These are phyloP conservation scores for Beauveria pseudobassiana DNA, from an alignment of 2,329 filamentous ascomycete genomes.

Conservation along the genomic window DNA sequence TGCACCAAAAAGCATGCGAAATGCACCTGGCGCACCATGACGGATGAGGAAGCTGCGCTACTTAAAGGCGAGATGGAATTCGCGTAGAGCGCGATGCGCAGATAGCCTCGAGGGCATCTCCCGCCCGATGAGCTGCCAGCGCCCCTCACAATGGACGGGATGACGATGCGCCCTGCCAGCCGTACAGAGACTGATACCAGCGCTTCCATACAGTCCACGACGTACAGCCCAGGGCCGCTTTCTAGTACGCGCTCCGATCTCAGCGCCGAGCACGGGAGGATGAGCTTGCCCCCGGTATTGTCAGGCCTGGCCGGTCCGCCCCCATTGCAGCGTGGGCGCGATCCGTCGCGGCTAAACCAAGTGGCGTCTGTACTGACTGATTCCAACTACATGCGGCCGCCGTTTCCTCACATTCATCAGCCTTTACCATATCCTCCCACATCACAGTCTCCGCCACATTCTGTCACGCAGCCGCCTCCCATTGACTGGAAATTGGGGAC, in stretches of 20 bases:
- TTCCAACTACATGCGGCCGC: slow-evolving; percentile 7
- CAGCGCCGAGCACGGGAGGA: slow-evolving; percentile 3
- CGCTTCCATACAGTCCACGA: not conserved
- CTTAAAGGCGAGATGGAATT: slow-evolving; percentile 22
- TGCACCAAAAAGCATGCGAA: slow-evolving; percentile 89
- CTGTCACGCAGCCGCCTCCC: not conserved
- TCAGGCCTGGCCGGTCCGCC: slow-evolving; percentile 4
- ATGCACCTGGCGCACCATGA: slow-evolving; percentile 78
- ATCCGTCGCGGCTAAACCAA: slow-evolving; percentile 25
- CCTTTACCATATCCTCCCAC: not conserved
- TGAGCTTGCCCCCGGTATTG: slow-evolving; percentile 5
- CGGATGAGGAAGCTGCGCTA: slow-evolving; percentile 53
- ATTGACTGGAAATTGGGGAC: not conserved
- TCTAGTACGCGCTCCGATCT: slow-evolving; percentile 9
- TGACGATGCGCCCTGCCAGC: slow-evolving; percentile 9
- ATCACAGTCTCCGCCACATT: not conserved
- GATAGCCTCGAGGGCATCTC: not conserved
- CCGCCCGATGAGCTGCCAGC: not conserved
- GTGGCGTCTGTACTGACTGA: slow-evolving; percentile 23
- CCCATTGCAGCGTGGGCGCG: slow-evolving; percentile 14
- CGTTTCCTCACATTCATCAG: not conserved
- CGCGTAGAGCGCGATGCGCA: slow-evolving; percentile 1
- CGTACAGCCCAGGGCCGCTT: slow-evolving; percentile 13
- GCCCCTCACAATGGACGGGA: not conserved
- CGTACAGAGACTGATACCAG: slow-evolving; percentile 12